Evolutionary conservation across 2,329 filamentous ascomycete genomes (phyloP).

Genomic region (Ascochyta fabae): DNA sequence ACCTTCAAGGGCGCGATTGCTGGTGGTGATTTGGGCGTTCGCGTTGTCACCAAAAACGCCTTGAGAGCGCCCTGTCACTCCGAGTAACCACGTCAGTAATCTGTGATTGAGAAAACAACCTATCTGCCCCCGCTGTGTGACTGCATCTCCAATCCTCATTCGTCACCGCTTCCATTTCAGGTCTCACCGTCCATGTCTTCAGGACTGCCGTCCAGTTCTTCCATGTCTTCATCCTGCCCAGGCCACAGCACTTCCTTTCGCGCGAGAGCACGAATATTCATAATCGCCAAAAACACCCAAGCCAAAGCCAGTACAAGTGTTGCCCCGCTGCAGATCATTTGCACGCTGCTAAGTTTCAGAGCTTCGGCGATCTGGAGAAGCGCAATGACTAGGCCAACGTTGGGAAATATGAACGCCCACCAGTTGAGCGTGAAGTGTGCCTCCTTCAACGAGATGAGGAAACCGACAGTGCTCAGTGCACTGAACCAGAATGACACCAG

Average conservation of each 20-base stretch:
- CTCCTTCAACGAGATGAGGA: constrained; percentile 46
- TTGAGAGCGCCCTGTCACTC: background rate
- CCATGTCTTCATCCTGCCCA: constrained; percentile 66
- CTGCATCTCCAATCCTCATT: background rate
- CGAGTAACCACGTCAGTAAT: background rate
- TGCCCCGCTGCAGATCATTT: constrained; percentile 61
- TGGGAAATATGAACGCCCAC: constrained; percentile 70
- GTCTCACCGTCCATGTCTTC: background rate
- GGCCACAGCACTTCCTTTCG: constrained; percentile 60
- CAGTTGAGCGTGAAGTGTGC: constrained; percentile 46
- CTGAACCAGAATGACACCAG: constrained; percentile 59
- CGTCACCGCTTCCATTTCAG: background rate
- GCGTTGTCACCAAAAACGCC: background rate
- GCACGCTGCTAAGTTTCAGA: constrained; percentile 59
- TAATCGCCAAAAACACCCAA: constrained; percentile 61
- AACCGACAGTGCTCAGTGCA: constrained; percentile 49
- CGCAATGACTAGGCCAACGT: constrained; percentile 65
- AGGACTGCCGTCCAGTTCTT: constrained; percentile 33
- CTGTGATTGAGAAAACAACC: background rate
- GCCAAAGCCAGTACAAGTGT: constrained; percentile 60
- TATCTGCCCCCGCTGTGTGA: background rate
- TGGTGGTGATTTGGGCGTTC: background rate
- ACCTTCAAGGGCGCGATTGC: background rate
- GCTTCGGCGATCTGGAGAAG: constrained; percentile 62
- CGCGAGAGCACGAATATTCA: constrained; percentile 59